Conservation (phyloP, 352 stramenopile species). For the Pythium dissimile region DNA sequence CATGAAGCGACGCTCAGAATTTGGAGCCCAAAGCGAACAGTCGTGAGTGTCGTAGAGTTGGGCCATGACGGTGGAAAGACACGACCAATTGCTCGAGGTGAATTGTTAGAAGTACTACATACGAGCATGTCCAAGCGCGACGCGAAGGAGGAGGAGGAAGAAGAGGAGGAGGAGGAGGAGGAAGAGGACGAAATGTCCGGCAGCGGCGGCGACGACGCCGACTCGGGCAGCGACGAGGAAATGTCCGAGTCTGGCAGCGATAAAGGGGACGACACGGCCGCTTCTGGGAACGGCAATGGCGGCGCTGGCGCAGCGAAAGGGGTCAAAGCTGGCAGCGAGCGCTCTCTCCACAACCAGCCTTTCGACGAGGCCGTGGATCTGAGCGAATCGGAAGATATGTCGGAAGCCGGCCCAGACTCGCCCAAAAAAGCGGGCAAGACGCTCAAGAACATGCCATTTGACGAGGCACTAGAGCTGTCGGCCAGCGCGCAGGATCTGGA, state of each 20-base stretch:
- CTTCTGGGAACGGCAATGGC: neutral
- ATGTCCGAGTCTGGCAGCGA: conserved; percentile 67
- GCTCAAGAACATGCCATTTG: conserved; percentile 80
- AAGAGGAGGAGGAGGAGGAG: conserved; percentile 29
- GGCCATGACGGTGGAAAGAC: neutral
- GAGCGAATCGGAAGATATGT: conserved; percentile 69
- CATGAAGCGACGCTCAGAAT: conserved; percentile 19
- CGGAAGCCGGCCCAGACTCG: conserved; percentile 38
- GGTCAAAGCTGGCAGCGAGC: conserved; percentile 38
- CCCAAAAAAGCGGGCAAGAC: conserved; percentile 50
- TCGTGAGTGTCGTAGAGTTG: no score
- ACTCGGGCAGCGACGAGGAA: conserved; percentile 62
- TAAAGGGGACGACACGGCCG: conserved; percentile 31
- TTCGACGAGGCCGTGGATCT: conserved; percentile 88
- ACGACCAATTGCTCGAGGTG: neutral
- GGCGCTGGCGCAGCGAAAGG: conserved; percentile 1
- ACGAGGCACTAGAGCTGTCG: conserved; percentile 81
- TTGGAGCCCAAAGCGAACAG: conserved; percentile 18
- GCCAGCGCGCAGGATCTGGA: conserved; percentile 75
- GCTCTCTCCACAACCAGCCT: conserved; percentile 68
- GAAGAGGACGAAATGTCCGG: conserved; percentile 35
- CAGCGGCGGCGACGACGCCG: conserved; percentile 46
- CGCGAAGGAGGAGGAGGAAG: conserved; percentile 36
- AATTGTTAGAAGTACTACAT: no score
- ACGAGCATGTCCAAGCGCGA: conserved; percentile 59